These are phyloP conservation scores for Melampsora larici-populina DNA, from an alignment of 1,284 basidiomycete species.

Conservation along the genomic window DNA sequence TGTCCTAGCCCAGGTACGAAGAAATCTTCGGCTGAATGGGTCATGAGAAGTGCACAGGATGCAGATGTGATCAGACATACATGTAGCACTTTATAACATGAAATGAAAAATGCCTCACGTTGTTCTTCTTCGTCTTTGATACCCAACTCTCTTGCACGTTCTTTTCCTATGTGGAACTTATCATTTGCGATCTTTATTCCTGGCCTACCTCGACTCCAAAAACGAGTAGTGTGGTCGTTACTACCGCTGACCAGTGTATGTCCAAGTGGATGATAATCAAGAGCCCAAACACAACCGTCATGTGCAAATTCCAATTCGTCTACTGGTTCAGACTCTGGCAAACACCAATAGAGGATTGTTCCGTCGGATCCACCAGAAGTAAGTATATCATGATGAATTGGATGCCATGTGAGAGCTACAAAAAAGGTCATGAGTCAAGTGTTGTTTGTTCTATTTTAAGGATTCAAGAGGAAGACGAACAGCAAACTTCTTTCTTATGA, in stretches of 20 bases:
- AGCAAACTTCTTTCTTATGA: constrained; percentile 96
- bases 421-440: background rate
- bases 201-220: constrained; percentile 86
- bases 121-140: constrained; percentile 43
- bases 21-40: constrained; percentile 32
- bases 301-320: constrained; percentile 85
- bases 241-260: constrained; percentile 87
- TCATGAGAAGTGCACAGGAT: background rate
- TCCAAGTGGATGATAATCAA: constrained; percentile 91
- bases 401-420: constrained; percentile 87
- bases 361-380: constrained; percentile 92
- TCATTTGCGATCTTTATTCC: constrained; percentile 55
- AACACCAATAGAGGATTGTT: constrained; percentile 86
- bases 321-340: constrained; percentile 64
- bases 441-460: background rate
- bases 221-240: constrained; percentile 95
- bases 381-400: constrained; percentile 77
- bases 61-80: background rate
- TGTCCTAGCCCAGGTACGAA: constrained; percentile 40
- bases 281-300: constrained; percentile 93
- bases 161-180: constrained; percentile 44
- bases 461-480: constrained; percentile 59
- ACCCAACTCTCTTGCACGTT: constrained; percentile 39
- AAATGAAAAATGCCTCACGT: constrained; percentile 9
- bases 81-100: background rate